These are phyloP conservation scores for Fusarium gaditjirri DNA, from an alignment of 2,329 filamentous ascomycete species.

Conservation along the genomic window DNA sequence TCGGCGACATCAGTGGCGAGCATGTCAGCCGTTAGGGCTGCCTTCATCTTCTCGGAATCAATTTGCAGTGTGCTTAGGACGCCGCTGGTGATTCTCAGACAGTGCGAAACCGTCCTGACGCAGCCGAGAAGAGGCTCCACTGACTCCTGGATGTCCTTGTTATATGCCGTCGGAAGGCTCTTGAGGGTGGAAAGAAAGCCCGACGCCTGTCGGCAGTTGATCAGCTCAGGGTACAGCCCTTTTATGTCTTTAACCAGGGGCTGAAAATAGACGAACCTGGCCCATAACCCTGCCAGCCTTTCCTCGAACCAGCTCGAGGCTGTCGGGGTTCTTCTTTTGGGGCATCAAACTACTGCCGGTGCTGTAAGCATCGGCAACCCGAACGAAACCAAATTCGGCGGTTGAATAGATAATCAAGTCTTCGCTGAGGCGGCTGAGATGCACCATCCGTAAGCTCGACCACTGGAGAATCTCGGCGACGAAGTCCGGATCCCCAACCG, in stretches of 20 bases:
- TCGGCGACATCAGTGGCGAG: not conserved
- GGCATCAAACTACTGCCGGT: not conserved
- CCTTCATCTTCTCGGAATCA: not conserved
- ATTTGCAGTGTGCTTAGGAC: not conserved
- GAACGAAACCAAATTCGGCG: not conserved
- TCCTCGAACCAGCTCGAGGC: not conserved
- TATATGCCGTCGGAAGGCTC: not conserved
- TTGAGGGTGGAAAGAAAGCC: not conserved
- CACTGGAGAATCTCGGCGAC: not conserved
- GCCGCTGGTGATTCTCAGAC: not conserved
- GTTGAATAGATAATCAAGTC: not conserved
- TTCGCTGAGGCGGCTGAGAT: not conserved
- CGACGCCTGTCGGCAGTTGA: not conserved
- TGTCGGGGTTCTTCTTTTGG: not conserved
- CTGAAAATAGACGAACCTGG: not conserved
- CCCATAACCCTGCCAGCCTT: not conserved
- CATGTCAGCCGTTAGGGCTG: not conserved
- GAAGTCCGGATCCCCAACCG: not conserved
- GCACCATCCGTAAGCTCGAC: not conserved
- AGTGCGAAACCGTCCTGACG: not conserved
- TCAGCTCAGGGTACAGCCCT: not conserved
- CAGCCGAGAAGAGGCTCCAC: not conserved
- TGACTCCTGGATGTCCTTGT: not conserved
- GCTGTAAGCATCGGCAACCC: not conserved
- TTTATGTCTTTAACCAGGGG: not conserved